Percentiles rank a stretch among this genome's conserved stretches.
These are phyloP conservation scores for Nothophaeocryptopus gaeumannii DNA, from an alignment of 2,329 filamentous ascomycete genomes.

Conservation along the genomic window DNA sequence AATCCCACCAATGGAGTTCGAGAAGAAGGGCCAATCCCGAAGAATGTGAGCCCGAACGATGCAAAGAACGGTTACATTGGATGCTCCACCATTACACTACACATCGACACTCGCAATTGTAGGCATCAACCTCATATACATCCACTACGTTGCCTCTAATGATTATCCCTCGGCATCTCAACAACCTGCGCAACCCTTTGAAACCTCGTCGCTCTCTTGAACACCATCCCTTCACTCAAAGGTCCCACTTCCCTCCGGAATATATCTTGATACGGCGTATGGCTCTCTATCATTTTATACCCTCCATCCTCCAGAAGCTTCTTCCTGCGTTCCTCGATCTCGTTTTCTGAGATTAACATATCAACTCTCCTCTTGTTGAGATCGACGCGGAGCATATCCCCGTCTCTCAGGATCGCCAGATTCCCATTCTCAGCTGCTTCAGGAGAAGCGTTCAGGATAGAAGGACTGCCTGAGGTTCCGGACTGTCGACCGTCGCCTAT, in stretches of 20 bases:
- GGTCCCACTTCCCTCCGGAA: slow-evolving; percentile 32
- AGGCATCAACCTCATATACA: no score
- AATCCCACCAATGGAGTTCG: no score
- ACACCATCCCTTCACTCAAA: slow-evolving; percentile 34
- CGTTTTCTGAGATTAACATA: slow-evolving; percentile 44
- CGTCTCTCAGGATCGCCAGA: slow-evolving; percentile 50
- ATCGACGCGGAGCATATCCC: slow-evolving; percentile 52
- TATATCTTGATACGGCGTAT: slow-evolving; percentile 33
- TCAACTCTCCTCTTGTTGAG: slow-evolving; percentile 50
- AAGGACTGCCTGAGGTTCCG: slow-evolving; percentile 55
- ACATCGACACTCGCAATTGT: no score
- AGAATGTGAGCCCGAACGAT: no score
- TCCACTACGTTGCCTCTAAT: no score
- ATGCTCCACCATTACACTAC: no score
- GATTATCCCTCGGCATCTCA: slow-evolving; percentile 30
- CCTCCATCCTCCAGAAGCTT: slow-evolving; percentile 29
- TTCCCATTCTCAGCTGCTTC: slow-evolving; percentile 56
- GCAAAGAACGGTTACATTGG: no score
- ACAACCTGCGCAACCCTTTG: slow-evolving; percentile 30
- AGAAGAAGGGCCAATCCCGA: no score
- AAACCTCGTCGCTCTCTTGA: slow-evolving; percentile 26
- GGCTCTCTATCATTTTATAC: slow-evolving; percentile 27
- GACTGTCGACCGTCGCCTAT: slow-evolving; percentile 56
- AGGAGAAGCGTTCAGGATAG: slow-evolving; percentile 56
- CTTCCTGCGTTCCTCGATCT: slow-evolving; percentile 41